These are phyloP conservation scores for Cyberlindnera saturnus DNA, from an alignment of 805 yeast species.

Conservation along the genomic window DNA sequence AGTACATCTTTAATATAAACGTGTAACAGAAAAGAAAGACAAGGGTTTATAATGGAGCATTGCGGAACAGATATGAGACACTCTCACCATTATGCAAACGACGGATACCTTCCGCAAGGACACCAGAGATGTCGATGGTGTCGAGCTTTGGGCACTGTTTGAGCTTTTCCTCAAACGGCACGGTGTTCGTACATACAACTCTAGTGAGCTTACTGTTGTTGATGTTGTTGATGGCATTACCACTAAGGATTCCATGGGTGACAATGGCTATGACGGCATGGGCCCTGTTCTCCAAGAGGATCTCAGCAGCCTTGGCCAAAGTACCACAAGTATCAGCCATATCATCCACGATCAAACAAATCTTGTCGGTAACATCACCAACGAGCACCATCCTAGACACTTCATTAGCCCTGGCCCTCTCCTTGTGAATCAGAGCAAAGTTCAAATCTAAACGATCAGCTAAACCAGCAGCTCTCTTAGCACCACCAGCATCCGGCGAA, in stretches of 20 bases:
- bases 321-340: slow-evolving; percentile 93
- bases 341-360: slow-evolving; percentile 77
- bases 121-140: slow-evolving; percentile 65
- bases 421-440: slow-evolving; percentile 82
- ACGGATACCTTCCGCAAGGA: slow-evolving; percentile 76
- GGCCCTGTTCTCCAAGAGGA: slow-evolving; percentile 61
- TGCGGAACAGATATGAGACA: slow-evolving; percentile 69
- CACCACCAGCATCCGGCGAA: slow-evolving; percentile 90
- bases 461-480: slow-evolving; percentile 80
- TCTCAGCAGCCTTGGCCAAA: slow-evolving; percentile 75
- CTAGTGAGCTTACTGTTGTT: slow-evolving; percentile 61
- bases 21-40: neutral
- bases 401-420: slow-evolving; percentile 77
- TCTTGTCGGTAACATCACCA: slow-evolving; percentile 74
- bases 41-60: slow-evolving; percentile 40
- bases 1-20: neutral
- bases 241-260: slow-evolving; percentile 75
- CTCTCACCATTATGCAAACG: slow-evolving; percentile 86
- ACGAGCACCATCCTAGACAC: slow-evolving; percentile 81
- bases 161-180: slow-evolving; percentile 66
- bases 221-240: slow-evolving; percentile 66
- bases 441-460: slow-evolving; percentile 76
- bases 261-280: slow-evolving; percentile 73
- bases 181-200: slow-evolving; percentile 76
- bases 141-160: slow-evolving; percentile 56